Evolutionary conservation across 306 rosid species (phyloP).

Genomic region (Erythrophleum fordii): DNA sequence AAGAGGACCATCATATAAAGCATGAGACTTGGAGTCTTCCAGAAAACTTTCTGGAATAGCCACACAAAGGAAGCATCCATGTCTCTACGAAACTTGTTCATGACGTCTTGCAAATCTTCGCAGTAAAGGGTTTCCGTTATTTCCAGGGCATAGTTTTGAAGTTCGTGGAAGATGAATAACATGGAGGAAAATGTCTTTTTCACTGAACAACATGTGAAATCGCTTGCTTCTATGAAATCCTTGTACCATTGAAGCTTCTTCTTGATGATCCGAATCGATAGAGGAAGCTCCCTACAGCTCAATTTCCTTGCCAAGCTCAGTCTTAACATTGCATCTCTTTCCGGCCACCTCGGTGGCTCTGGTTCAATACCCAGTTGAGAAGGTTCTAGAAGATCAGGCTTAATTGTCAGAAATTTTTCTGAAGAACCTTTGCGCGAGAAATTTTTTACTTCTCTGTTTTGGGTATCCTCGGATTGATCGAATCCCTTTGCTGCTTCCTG

Average conservation of each 20-base stretch:
- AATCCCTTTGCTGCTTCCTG: neutral
- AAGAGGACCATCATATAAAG: conserved; percentile 66
- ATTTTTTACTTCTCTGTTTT: neutral
- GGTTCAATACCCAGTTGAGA: conserved; percentile 60
- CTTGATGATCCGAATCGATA: conserved; percentile 65
- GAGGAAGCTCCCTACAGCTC: conserved; percentile 54
- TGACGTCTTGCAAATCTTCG: conserved; percentile 61
- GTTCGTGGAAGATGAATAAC: conserved; percentile 64
- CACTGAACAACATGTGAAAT: conserved; percentile 49
- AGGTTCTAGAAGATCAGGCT: conserved; percentile 53
- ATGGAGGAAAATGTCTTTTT: conserved; percentile 63
- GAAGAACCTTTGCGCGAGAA: neutral
- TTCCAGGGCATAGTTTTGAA: conserved; percentile 65
- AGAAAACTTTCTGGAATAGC: conserved; percentile 76
- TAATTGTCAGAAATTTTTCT: conserved; percentile 27
- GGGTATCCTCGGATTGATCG: neutral
- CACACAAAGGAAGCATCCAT: conserved; percentile 73
- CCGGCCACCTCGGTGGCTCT: conserved; percentile 70
- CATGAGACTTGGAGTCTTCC: conserved; percentile 74
- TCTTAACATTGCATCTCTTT: conserved; percentile 53
- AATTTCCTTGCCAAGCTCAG: conserved; percentile 53
- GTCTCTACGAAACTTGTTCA: conserved; percentile 55
- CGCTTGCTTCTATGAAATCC: conserved; percentile 42
- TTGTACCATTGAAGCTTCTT: conserved; percentile 56
- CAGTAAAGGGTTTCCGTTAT: conserved; percentile 52